phyloP scores from a whole-genome alignment of 495 filamentous ascomycete genomes.

The Penicillium canescens region DNA sequence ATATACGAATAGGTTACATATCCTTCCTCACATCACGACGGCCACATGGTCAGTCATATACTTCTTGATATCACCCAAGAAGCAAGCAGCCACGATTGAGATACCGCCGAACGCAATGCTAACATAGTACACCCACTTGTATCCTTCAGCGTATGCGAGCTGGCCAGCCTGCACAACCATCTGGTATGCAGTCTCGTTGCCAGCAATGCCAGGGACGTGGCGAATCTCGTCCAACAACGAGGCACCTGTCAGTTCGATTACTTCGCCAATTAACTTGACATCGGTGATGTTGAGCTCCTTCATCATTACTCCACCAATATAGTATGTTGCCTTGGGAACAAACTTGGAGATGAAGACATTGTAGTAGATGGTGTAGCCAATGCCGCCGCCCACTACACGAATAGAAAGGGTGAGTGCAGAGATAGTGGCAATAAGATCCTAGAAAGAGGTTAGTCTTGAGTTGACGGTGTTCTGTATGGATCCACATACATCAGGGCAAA shows the following conservation, averaged over 20 bases:
- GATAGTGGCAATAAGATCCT: conserved; percentile 72
- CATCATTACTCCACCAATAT: conserved; percentile 56
- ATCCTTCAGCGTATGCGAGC: conserved; percentile 60
- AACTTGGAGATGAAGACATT: conserved; percentile 73
- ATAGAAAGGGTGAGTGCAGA: conserved; percentile 73
- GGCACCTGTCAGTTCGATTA: conserved; percentile 57
- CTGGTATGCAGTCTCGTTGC: conserved; percentile 53
- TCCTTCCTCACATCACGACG: conserved; percentile 53
- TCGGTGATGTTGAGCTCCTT: conserved; percentile 55
- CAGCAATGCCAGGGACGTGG: conserved; percentile 56
- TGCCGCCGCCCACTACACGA: conserved; percentile 67
- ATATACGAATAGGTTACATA: not conserved
- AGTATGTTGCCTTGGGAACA: conserved; percentile 46
- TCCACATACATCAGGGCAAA: conserved; percentile 58
- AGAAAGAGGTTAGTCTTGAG: not conserved
- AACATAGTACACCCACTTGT: conserved; percentile 67
- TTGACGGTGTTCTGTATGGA: too few species aligned
- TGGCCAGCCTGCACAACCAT: conserved; percentile 62
- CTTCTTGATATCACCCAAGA: conserved; percentile 62
- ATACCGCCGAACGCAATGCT: conserved; percentile 67
- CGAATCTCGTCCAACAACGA: conserved; percentile 54
- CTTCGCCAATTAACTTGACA: conserved; percentile 35
- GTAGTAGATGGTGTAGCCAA: conserved; percentile 76
- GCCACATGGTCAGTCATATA: conserved; percentile 72
- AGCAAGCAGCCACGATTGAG: conserved; percentile 61